Evolutionary conservation across 257 asterid genomes (phyloP).

Genomic region (Hygrophila difformis): DNA sequence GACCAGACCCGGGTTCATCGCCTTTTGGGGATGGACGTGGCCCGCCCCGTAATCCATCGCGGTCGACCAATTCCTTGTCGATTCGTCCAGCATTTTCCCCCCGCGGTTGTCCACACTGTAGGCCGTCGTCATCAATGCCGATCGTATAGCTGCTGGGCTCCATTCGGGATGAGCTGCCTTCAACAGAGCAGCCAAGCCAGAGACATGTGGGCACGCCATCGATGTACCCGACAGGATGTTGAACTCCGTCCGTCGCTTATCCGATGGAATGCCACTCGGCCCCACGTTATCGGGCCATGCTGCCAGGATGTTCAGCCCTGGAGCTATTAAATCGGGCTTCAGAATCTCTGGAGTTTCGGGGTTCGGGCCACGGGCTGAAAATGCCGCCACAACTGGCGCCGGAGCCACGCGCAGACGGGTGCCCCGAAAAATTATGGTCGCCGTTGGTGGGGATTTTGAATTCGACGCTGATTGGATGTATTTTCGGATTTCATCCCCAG

Average conservation of each 20-base stretch:
- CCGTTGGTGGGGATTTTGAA: slow-evolving; percentile 32
- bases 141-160: slow-evolving; percentile 86
- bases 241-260: slow-evolving; percentile 61
- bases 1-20: slow-evolving; percentile 81
- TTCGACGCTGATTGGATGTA: slow-evolving; percentile 37
- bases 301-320: slow-evolving; percentile 81
- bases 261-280: slow-evolving; percentile 61
- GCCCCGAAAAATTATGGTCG: slow-evolving; percentile 57
- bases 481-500: slow-evolving; percentile 57
- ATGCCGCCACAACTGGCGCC: slow-evolving; percentile 81
- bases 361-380: slow-evolving; percentile 85
- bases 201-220: slow-evolving; percentile 90
- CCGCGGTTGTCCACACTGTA: slow-evolving; percentile 65
- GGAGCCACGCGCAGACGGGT: slow-evolving; percentile 62
- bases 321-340: slow-evolving; percentile 86
- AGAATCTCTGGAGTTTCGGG: slow-evolving; percentile 73
- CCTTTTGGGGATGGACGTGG: slow-evolving; percentile 79
- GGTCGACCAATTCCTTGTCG: slow-evolving; percentile 62
- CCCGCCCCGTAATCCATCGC: slow-evolving; percentile 90
- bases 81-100: slow-evolving; percentile 58
- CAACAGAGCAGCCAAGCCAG: slow-evolving; percentile 71
- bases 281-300: slow-evolving; percentile 82
- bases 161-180: slow-evolving; percentile 92
- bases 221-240: slow-evolving; percentile 83
- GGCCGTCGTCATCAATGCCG: slow-evolving; percentile 88